A percentile compares a stretch with the other conserved stretches of the same genome.
phyloP scores from a whole-genome alignment of 768 basidiomycete genomes.

The Tephrocybe rancida region DNA sequence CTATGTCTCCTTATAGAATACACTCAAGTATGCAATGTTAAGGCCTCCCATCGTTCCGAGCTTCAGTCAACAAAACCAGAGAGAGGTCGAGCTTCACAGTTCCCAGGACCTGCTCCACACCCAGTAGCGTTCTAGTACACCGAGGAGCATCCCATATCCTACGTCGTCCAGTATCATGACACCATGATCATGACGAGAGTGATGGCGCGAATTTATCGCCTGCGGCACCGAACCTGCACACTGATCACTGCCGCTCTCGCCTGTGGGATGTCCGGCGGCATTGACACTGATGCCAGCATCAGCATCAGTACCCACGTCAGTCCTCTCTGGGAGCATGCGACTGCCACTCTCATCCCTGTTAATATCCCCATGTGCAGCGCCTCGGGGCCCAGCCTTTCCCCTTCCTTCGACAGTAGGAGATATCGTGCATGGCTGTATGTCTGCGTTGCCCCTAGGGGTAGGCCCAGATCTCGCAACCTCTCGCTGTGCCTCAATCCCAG shows the following conservation, averaged over 20 bases:
- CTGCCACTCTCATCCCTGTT: conserved; percentile 4
- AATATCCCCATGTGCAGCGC: background rate
- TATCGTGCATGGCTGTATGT: background rate
- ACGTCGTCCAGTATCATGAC: conserved; percentile 35
- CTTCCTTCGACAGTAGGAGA: background rate
- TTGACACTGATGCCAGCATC: conserved; percentile 7
- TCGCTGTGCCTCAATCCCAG: background rate
- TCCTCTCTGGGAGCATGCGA: background rate
- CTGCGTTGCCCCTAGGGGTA: background rate
- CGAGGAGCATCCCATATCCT: conserved; percentile 39
- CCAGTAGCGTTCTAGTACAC: conserved; percentile 39
- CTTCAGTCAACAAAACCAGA: background rate
- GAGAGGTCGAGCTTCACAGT: conserved; percentile 3
- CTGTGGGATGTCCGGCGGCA: conserved; percentile 15
- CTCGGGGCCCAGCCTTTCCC: background rate
- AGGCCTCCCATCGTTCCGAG: no score
- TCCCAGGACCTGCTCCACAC: conserved; percentile 22
- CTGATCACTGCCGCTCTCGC: conserved; percentile 10
- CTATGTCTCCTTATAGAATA: background rate
- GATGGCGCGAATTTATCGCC: conserved; percentile 3
- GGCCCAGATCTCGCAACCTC: background rate
- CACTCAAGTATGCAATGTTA: background rate
- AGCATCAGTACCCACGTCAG: conserved; percentile 9
- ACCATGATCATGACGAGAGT: conserved; percentile 6
- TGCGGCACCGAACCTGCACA: conserved; percentile 5